Evolutionary conservation across 768 basidiomycete species (phyloP).

Genomic region (Gloeophyllum trabeum): DNA sequence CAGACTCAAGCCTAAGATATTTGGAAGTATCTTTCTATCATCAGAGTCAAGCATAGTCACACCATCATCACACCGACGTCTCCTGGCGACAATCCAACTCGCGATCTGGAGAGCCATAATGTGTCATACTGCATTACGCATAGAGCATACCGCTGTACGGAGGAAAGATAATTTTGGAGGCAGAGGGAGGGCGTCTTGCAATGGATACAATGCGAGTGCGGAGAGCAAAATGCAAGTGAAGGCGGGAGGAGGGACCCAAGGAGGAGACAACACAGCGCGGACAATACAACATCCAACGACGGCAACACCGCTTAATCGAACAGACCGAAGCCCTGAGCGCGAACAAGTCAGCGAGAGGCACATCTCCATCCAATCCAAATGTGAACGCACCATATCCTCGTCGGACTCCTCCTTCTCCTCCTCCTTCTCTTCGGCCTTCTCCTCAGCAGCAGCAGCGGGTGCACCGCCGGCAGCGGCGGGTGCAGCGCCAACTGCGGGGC

Average conservation of each 20-base stretch:
- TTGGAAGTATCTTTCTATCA: too few species aligned
- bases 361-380: neutral
- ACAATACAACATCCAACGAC: neutral
- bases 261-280: neutral
- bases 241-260: neutral
- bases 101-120: too few species aligned
- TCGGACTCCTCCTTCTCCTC: constrained; percentile 85
- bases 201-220: neutral
- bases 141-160: too few species aligned
- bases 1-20: too few species aligned
- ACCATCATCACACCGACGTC: too few species aligned
- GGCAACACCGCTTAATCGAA: constrained; percentile 59
- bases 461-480: constrained; percentile 47
- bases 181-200: too few species aligned
- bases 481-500: constrained; percentile 52
- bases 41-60: too few species aligned
- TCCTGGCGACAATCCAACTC: too few species aligned
- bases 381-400: constrained; percentile 70
- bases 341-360: constrained; percentile 1
- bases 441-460: constrained; percentile 58
- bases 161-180: too few species aligned
- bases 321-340: constrained; percentile 82
- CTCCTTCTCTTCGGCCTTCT: constrained; percentile 72
- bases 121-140: too few species aligned
- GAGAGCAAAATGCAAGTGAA: neutral